These are phyloP conservation scores for Stenocarpella maydis DNA, from an alignment of 2,329 filamentous ascomycete species.

Conservation along the genomic window DNA sequence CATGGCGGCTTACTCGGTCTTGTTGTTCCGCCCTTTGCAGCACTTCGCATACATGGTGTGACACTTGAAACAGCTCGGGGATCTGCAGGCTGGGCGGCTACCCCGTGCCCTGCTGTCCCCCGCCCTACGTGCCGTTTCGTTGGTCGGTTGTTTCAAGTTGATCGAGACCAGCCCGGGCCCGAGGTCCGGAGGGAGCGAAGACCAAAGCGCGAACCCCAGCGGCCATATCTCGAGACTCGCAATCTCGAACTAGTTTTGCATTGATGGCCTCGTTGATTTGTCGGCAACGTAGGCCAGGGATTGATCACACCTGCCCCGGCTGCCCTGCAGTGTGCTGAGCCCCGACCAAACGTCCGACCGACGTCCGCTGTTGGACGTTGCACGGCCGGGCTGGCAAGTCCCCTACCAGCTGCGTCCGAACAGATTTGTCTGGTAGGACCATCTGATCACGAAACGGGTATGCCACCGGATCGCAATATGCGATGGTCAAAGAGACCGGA, in stretches of 20 bases:
- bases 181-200: not conserved
- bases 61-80: conserved; percentile 24
- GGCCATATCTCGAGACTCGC: conserved; percentile 10
- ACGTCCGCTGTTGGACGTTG: conserved; percentile 7
- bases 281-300: conserved; percentile 20
- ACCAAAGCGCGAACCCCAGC: conserved; percentile 1
- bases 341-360: conserved; percentile 6
- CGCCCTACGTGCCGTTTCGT: conserved; percentile 1
- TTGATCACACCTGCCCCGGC: not conserved
- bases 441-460: conserved; percentile 24
- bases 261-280: conserved; percentile 19
- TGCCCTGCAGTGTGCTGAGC: conserved; percentile 15
- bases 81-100: conserved; percentile 28
- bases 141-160: conserved; percentile 27
- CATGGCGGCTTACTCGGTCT: conserved; percentile 22
- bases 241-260: conserved; percentile 29
- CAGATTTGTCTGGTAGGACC: not conserved
- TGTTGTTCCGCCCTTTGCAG: conserved; percentile 16
- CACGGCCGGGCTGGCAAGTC: conserved; percentile 3
- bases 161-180: conserved; percentile 9
- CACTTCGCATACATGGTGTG: conserved; percentile 21
- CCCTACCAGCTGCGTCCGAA: conserved; percentile 4
- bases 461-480: conserved; percentile 11
- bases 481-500: conserved; percentile 15
- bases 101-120: not conserved